Evolutionary conservation across 2,329 filamentous ascomycete species (phyloP).

Genomic region (Aspergillus clavatus): DNA sequence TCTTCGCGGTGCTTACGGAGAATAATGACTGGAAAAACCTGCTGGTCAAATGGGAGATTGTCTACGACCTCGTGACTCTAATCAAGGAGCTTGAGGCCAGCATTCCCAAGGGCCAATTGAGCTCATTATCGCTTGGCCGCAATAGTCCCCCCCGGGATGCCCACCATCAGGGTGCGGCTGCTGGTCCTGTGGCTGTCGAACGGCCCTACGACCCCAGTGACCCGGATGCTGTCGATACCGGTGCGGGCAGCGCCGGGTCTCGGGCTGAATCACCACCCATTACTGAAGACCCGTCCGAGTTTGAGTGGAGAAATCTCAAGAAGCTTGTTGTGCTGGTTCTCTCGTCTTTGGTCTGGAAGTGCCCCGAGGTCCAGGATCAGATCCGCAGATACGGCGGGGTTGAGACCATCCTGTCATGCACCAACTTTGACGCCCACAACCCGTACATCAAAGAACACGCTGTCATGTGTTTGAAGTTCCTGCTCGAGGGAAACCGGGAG

Average conservation of each 20-base stretch:
- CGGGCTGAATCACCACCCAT: slow-evolving; percentile 45
- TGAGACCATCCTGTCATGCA: slow-evolving; percentile 82
- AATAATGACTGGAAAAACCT: slow-evolving; percentile 76
- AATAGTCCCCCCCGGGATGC: slow-evolving; percentile 25
- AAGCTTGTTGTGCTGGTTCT: slow-evolving; percentile 88
- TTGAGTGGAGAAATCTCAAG: slow-evolving; percentile 79
- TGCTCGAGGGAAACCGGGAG: slow-evolving; percentile 49
- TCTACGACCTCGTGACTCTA: slow-evolving; percentile 81
- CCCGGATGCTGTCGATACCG: slow-evolving; percentile 38
- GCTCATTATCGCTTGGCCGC: slow-evolving; percentile 30
- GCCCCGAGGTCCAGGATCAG: slow-evolving; percentile 77
- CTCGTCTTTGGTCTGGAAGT: slow-evolving; percentile 83
- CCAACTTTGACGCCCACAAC: slow-evolving; percentile 86
- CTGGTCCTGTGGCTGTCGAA: slow-evolving; percentile 52
- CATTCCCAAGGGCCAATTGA: slow-evolving; percentile 75
- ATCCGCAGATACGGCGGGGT: slow-evolving; percentile 81
- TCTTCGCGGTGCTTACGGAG: slow-evolving; percentile 84
- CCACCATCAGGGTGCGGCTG: slow-evolving; percentile 26
- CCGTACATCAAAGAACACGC: slow-evolving; percentile 90
- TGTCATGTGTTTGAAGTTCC: slow-evolving; percentile 78
- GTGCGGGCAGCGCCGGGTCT: slow-evolving; percentile 36
- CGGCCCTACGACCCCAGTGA: slow-evolving; percentile 57
- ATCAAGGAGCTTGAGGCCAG: slow-evolving; percentile 82
- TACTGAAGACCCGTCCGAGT: slow-evolving; percentile 60
- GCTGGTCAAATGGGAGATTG: slow-evolving; percentile 85